Percentiles rank a stretch among this genome's conserved stretches.
These are phyloP conservation scores for Rhypophila decipiens DNA, from an alignment of 495 filamentous ascomycete species.

Conservation along the genomic window DNA sequence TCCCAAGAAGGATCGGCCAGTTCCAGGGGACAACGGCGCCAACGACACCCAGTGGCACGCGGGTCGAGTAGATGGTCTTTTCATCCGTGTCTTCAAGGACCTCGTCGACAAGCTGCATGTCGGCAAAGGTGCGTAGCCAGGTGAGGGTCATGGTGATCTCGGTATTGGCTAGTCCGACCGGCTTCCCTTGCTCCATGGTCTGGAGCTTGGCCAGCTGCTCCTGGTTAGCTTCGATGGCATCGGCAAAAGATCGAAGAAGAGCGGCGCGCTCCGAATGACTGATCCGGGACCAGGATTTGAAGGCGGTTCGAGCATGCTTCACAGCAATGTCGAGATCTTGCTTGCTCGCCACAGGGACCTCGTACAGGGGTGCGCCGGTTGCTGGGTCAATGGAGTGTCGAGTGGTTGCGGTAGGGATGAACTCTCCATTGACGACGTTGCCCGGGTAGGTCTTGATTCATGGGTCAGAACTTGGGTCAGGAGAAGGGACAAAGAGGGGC, in stretches of 20 bases:
- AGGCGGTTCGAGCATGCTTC: constrained; percentile 32
- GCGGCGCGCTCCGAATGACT: constrained; percentile 39
- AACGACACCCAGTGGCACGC: constrained; percentile 45
- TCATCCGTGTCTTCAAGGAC: constrained; percentile 40
- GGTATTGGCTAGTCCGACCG: neutral
- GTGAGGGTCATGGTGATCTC: constrained; percentile 23
- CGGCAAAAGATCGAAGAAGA: constrained; percentile 42
- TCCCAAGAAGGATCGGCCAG: constrained; percentile 48
- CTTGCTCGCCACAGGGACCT: constrained; percentile 28
- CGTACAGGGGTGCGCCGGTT: constrained; percentile 33
- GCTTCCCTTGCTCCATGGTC: constrained; percentile 17
- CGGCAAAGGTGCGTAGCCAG: constrained; percentile 1
- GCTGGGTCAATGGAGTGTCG: constrained; percentile 34
- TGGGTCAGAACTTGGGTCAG: too few species aligned
- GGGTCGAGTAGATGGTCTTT: neutral
- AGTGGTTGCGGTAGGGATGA: neutral
- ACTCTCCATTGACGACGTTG: constrained; percentile 7
- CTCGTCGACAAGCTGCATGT: constrained; percentile 7
- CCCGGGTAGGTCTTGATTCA: too few species aligned
- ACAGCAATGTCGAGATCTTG: constrained; percentile 42
- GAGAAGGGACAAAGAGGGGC: too few species aligned
- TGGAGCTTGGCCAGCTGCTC: constrained; percentile 24
- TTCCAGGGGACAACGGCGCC: constrained; percentile 56
- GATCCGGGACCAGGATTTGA: constrained; percentile 31
- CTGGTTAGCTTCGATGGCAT: constrained; percentile 24